phyloP scores from a whole-genome alignment of 352 stramenopile species.

The Phytophthora foliorum region DNA sequence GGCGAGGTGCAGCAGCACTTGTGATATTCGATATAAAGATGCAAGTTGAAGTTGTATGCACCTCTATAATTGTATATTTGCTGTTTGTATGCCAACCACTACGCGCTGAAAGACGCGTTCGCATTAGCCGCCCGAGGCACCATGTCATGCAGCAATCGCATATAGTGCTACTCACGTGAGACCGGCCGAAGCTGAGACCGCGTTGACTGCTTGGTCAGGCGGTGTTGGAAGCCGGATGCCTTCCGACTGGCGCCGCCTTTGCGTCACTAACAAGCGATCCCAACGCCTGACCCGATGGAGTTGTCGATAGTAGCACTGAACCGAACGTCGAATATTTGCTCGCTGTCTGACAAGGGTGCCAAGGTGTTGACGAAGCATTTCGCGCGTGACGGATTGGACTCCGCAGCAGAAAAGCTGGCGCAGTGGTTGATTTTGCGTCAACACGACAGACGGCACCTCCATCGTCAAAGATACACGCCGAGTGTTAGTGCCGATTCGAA shows the following conservation, averaged over 20 bases:
- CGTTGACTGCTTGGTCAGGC: slow-evolving; percentile 20
- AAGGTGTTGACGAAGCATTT: slow-evolving; percentile 16
- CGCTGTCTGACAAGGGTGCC: slow-evolving; percentile 4
- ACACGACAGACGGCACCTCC: not conserved
- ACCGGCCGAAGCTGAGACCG: not conserved
- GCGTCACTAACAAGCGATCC: slow-evolving; percentile 7
- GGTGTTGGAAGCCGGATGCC: slow-evolving; percentile 11
- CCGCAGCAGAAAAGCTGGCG: slow-evolving; percentile 17
- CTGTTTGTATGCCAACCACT: not conserved
- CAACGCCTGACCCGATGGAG: slow-evolving; percentile 15
- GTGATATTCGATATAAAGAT: not conserved
- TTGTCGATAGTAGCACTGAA: slow-evolving; percentile 20
- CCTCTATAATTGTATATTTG: not conserved
- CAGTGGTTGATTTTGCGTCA: slow-evolving; percentile 1
- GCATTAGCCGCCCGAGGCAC: no score
- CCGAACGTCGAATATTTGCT: slow-evolving; percentile 20
- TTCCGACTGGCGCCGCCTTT: slow-evolving; percentile 6
- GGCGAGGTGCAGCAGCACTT: not conserved
- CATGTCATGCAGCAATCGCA: no score
- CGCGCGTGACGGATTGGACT: slow-evolving; percentile 1
- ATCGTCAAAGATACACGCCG: not conserved
- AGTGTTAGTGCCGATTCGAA: slow-evolving; percentile 32
- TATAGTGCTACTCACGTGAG: not conserved
- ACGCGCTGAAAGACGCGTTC: no score
- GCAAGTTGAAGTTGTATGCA: slow-evolving; percentile 25